These are phyloP conservation scores for Gonapodya prolifera DNA, from an alignment of 192 early-diverging fungal species.

Conservation along the genomic window DNA sequence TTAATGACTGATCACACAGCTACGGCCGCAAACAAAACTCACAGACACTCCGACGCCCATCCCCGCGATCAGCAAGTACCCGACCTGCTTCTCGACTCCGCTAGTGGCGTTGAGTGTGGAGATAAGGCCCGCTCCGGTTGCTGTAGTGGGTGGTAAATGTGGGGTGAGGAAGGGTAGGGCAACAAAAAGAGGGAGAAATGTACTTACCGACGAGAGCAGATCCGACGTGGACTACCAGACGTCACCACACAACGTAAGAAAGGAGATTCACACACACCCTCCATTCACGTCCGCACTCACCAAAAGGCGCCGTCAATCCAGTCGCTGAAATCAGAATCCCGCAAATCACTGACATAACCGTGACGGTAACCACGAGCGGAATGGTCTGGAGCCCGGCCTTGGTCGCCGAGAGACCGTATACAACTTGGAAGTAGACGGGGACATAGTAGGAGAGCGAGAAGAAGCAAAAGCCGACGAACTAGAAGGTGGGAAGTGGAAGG, in stretches of 20 bases:
- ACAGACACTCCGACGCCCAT: slow-evolving; percentile 35
- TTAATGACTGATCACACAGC: background rate
- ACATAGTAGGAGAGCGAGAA: background rate
- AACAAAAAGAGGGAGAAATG: too few species aligned
- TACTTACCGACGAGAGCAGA: too few species aligned
- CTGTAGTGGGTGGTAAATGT: too few species aligned
- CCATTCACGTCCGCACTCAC: slow-evolving; percentile 45
- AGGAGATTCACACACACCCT: too few species aligned
- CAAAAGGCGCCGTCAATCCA: slow-evolving; percentile 35
- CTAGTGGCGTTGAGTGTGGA: slow-evolving; percentile 35
- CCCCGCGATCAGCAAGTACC: slow-evolving; percentile 34
- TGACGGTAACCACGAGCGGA: slow-evolving; percentile 41
- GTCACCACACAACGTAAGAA: too few species aligned
- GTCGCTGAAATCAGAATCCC: slow-evolving; percentile 36
- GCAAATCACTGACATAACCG: slow-evolving; percentile 33
- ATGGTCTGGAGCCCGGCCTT: slow-evolving; percentile 41
- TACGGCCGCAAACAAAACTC: background rate
- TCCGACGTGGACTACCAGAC: too few species aligned
- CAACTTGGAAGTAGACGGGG: background rate
- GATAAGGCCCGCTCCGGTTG: slow-evolving; percentile 41
- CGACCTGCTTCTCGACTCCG: slow-evolving; percentile 31
- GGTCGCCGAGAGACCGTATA: background rate
- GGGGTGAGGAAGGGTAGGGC: too few species aligned
- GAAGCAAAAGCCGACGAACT: too few species aligned
- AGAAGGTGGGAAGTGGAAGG: too few species aligned